Conservation (phyloP, 139 green algal genomes). For the Edaphochlamys debaryana region DNA sequence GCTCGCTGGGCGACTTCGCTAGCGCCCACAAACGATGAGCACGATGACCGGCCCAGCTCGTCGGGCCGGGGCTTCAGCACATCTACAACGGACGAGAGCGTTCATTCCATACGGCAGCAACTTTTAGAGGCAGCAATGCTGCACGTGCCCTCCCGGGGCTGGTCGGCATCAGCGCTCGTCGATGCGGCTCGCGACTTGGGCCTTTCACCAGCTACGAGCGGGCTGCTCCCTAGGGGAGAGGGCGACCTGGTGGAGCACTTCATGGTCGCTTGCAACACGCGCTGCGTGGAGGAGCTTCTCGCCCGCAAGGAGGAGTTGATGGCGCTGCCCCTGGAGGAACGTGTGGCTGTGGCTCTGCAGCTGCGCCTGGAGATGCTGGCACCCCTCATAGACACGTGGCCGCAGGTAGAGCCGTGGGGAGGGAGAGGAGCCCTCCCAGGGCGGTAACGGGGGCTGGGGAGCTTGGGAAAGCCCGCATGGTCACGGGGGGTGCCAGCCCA, state of each 20-base stretch:
- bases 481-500: too few relatives aligned
- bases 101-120: not conserved
- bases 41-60: too few relatives aligned
- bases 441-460: too few relatives aligned
- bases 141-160: slow-evolving; percentile 60
- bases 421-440: too few relatives aligned
- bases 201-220: slow-evolving; percentile 65
- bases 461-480: too few relatives aligned
- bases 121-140: slow-evolving; percentile 43
- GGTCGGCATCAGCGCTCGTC: slow-evolving; percentile 49
- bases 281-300: slow-evolving; percentile 42
- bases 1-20: too few relatives aligned
- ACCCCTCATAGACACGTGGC: slow-evolving; percentile 62
- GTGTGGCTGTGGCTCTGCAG: slow-evolving; percentile 61
- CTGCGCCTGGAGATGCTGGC: slow-evolving; percentile 64
- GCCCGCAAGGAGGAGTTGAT: slow-evolving; percentile 35
- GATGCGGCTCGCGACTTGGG: slow-evolving; percentile 64
- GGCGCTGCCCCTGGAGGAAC: slow-evolving; percentile 36
- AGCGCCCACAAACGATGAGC: too few relatives aligned
- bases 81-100: too few relatives aligned
- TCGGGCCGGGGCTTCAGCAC: too few relatives aligned
- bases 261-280: slow-evolving; percentile 61
- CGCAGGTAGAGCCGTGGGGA: not conserved
- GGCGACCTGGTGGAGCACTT: slow-evolving; percentile 70
- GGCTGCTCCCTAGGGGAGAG: slow-evolving; percentile 55